These are phyloP conservation scores for Pleurotus cornucopiae DNA, from an alignment of 768 basidiomycete genomes.

Conservation along the genomic window DNA sequence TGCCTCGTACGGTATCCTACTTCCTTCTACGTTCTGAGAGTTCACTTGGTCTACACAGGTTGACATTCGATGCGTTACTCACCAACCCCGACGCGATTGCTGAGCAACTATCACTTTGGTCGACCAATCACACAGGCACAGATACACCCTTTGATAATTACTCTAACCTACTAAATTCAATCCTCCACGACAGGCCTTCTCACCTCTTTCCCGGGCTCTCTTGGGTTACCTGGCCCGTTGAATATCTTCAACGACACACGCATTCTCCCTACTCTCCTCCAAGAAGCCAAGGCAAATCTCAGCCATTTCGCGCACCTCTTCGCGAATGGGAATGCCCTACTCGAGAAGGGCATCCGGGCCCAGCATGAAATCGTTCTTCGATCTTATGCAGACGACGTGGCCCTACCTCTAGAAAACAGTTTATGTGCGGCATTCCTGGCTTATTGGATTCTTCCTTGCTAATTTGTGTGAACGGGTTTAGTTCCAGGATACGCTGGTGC, in stretches of 20 bases:
- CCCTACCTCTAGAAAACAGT: slow-evolving; percentile 25
- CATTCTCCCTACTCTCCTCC: slow-evolving; percentile 14
- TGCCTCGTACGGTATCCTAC: slow-evolving; percentile 17
- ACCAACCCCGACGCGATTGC: slow-evolving; percentile 18
- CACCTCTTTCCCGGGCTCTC: slow-evolving; percentile 25
- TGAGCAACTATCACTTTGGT: slow-evolving; percentile 23
- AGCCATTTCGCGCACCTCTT: slow-evolving; percentile 20
- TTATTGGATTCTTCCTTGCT: no score
- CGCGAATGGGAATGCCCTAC: slow-evolving; percentile 25
- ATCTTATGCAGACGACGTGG: slow-evolving; percentile 19
- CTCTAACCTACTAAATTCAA: background rate
- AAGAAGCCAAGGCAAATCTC: slow-evolving; percentile 17
- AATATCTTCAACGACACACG: slow-evolving; percentile 18
- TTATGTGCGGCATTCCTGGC: slow-evolving; percentile 14
- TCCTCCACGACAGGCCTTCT: slow-evolving; percentile 16
- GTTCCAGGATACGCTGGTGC: slow-evolving; percentile 31
- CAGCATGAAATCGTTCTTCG: slow-evolving; percentile 22
- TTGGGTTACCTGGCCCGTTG: slow-evolving; percentile 22
- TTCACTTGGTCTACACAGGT: slow-evolving; percentile 9
- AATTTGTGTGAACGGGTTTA: background rate
- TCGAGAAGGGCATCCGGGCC: slow-evolving; percentile 24
- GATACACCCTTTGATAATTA: background rate
- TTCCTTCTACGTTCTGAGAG: background rate
- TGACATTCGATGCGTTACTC: slow-evolving; percentile 22
- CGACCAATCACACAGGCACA: slow-evolving; percentile 24